These are phyloP conservation scores for Candida sanyaensis DNA, from an alignment of 1,139 yeast species.

Conservation along the genomic window DNA sequence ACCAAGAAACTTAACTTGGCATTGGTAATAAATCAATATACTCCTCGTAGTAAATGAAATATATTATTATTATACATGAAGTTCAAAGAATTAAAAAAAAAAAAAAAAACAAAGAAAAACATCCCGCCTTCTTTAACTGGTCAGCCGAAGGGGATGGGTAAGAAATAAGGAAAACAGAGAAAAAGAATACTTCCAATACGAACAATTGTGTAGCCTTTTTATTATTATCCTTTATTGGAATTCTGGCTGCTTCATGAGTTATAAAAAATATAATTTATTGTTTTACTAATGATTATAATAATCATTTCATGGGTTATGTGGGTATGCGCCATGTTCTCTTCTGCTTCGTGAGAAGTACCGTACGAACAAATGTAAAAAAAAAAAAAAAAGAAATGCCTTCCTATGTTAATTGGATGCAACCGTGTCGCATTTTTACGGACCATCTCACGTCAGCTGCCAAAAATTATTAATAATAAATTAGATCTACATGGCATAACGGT, in stretches of 20 bases:
- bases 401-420: not conserved
- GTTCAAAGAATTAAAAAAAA: not conserved
- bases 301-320: too few relatives aligned
- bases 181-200: not conserved
- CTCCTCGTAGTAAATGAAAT: too few relatives aligned
- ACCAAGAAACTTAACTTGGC: too few relatives aligned
- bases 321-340: too few relatives aligned
- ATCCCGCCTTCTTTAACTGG: not conserved
- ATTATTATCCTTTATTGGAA: not conserved
- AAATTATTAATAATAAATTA: not conserved
- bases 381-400: not conserved
- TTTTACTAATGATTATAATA: too few relatives aligned
- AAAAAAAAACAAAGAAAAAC: too few relatives aligned
- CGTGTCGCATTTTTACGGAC: conserved; percentile 3
- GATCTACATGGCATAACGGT: not conserved
- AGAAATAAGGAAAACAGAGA: not conserved
- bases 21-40: too few relatives aligned
- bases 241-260: not conserved
- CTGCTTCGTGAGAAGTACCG: too few relatives aligned
- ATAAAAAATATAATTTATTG: not conserved
- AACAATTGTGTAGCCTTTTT: not conserved
- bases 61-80: too few relatives aligned
- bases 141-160: not conserved
- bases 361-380: too few relatives aligned
- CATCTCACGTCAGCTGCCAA: not conserved